Conservation (phyloP, 2,329 filamentous ascomycete species). For the Hypoxylon sp. region DNA sequence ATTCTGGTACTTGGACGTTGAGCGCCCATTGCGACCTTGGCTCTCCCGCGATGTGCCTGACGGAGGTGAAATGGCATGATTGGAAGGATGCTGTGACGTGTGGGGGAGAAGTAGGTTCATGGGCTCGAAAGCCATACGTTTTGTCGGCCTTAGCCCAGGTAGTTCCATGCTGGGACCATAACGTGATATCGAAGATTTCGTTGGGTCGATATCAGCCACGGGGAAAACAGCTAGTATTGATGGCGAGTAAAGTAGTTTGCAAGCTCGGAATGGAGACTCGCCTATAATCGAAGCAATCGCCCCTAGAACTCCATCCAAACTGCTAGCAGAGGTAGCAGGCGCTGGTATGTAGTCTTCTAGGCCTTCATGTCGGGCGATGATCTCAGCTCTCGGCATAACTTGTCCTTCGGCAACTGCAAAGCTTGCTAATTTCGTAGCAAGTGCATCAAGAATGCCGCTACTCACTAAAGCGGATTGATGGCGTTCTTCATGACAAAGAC, state of each 20-base stretch:
- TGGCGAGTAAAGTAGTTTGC: slow-evolving; percentile 77
- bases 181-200: slow-evolving; percentile 63
- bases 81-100: slow-evolving; percentile 59
- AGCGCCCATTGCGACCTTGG: slow-evolving; percentile 49
- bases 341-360: slow-evolving; percentile 71
- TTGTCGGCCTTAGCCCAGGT: slow-evolving; percentile 64
- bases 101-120: slow-evolving; percentile 77
- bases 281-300: slow-evolving; percentile 83
- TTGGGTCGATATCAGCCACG: slow-evolving; percentile 66
- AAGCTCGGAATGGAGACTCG: slow-evolving; percentile 83
- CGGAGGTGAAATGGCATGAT: slow-evolving; percentile 66
- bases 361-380: slow-evolving; percentile 67
- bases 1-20: slow-evolving; percentile 50
- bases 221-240: slow-evolving; percentile 79
- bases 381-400: slow-evolving; percentile 75
- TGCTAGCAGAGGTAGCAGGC: slow-evolving; percentile 70
- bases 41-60: slow-evolving; percentile 63
- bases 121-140: slow-evolving; percentile 63
- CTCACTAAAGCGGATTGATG: slow-evolving; percentile 81
- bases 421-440: slow-evolving; percentile 80
- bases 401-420: slow-evolving; percentile 78
- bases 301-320: slow-evolving; percentile 79
- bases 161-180: slow-evolving; percentile 67
- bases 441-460: slow-evolving; percentile 80
- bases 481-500: slow-evolving; percentile 75